Conservation (phyloP, 192 early-diverging fungal genomes). For the Linnemannia elongata region DNA sequence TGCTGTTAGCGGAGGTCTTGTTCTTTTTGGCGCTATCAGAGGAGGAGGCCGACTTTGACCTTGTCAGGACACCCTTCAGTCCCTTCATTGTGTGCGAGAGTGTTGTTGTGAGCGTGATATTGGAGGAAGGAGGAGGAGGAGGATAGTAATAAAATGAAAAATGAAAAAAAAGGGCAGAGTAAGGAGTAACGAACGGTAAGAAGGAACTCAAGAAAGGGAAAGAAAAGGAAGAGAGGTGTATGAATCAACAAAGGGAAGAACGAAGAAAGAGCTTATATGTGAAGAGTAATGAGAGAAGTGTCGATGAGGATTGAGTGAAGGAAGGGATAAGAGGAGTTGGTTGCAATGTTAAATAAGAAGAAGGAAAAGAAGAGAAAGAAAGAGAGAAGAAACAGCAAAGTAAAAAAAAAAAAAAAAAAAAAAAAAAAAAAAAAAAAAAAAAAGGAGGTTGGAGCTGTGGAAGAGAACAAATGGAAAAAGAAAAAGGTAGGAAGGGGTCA, state of each 20-base stretch:
- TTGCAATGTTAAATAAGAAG: neutral
- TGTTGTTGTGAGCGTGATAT: neutral
- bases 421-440: neutral
- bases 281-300: neutral
- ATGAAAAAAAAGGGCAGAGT: neutral
- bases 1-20: constrained; percentile 5
- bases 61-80: constrained; percentile 26
- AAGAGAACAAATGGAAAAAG: neutral
- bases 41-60: constrained; percentile 13
- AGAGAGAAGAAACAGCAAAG: neutral
- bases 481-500: neutral
- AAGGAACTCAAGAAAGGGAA: neutral
- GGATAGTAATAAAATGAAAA: neutral
- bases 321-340: neutral
- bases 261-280: neutral
- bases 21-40: constrained; percentile 2
- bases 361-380: neutral
- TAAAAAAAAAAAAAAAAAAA: neutral
- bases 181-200: neutral
- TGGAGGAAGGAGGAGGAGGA: neutral
- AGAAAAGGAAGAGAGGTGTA: too few relatives aligned
- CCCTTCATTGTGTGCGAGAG: constrained; percentile 20
- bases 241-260: neutral
- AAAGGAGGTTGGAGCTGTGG: neutral
- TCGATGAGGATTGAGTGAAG: neutral